Conservation (phyloP, 176 grass and related monocot genomes). For the Triticum timopheevii region DNA sequence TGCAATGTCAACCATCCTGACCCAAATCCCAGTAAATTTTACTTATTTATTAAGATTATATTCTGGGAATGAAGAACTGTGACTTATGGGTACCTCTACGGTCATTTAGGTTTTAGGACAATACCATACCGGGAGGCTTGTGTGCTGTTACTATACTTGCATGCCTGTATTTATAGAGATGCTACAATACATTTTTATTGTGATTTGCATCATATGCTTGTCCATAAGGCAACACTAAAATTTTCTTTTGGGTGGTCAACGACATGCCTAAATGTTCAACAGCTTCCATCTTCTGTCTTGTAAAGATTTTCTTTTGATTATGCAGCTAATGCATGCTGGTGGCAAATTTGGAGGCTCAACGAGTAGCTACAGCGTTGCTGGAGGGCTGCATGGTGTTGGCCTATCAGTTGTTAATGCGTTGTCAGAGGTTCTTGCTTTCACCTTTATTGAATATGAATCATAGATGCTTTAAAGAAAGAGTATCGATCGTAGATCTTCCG, state of each 20-base stretch:
- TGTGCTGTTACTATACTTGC: background rate
- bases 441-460: conserved; percentile 7
- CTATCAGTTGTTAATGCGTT: conserved; percentile 99
- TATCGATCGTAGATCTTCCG: background rate
- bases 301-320: conserved; percentile 38
- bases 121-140: background rate
- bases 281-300: background rate
- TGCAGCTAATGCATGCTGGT: conserved; percentile 89
- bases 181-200: background rate
- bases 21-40: background rate
- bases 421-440: conserved; percentile 76
- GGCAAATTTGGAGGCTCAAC: conserved; percentile 98
- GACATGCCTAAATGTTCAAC: conserved; percentile 4
- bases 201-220: background rate
- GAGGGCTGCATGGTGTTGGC: conserved; percentile 94
- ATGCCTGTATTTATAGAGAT: background rate
- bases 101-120: background rate
- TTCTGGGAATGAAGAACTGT: background rate
- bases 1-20: background rate
- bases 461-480: background rate
- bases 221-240: background rate
- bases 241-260: background rate
- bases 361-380: conserved; percentile 91
- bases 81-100: conserved; percentile 1
- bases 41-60: background rate